Percentiles rank a stretch among this genome's conserved stretches.
Evolutionary conservation across 257 asterid genomes (phyloP).

Genomic region (Ligustrum vulgare): DNA sequence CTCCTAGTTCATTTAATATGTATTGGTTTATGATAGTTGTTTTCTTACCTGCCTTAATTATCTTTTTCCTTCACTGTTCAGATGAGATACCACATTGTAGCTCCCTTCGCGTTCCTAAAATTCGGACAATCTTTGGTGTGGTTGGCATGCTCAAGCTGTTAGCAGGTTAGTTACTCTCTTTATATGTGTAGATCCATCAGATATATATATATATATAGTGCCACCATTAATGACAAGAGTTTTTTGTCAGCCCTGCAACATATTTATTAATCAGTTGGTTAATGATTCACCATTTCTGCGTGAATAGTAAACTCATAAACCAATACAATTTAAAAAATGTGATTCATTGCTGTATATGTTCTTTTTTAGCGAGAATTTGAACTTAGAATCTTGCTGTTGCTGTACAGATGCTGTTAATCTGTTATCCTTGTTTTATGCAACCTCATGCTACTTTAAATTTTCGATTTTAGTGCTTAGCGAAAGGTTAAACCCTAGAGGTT

Average conservation of each 20-base stretch:
- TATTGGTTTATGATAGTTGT: not conserved
- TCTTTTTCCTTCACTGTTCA: slow-evolving; percentile 20
- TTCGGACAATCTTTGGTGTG: slow-evolving; percentile 71
- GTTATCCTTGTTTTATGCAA: not conserved
- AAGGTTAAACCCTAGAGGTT: not conserved
- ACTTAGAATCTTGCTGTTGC: not conserved
- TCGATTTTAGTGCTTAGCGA: not conserved
- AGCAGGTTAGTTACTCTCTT: slow-evolving; percentile 50
- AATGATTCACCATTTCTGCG: not conserved
- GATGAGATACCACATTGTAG: slow-evolving; percentile 63
- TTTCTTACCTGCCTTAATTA: not conserved
- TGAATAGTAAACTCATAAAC: not conserved
- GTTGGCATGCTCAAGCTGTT: slow-evolving; percentile 77
- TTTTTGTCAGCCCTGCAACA: not conserved
- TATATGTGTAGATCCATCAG: not conserved
- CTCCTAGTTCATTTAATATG: not conserved
- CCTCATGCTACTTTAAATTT: not conserved
- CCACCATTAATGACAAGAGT: not conserved
- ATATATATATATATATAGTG: not conserved
- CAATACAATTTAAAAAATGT: not conserved
- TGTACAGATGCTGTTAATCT: not conserved
- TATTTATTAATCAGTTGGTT: not conserved
- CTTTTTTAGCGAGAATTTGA: not conserved
- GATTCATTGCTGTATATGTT: not conserved
- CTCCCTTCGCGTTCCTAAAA: slow-evolving; percentile 63